Conservation (phyloP, 768 basidiomycete species). For the Naganishia vaughanmartiniae region DNA sequence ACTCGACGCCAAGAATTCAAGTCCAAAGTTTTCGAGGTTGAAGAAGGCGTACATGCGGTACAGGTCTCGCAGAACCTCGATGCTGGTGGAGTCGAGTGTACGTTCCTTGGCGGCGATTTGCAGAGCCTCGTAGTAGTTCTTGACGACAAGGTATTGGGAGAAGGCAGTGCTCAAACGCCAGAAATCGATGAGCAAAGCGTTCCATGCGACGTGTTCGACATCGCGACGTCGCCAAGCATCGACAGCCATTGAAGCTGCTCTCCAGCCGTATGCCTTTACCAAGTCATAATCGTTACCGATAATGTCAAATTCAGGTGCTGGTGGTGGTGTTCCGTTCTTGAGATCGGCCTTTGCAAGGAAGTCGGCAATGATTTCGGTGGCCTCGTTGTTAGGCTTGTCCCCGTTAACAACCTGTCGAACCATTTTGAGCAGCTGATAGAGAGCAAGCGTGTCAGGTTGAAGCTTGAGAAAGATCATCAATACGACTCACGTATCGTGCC, state of each 20-base stretch:
- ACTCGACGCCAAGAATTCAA: constrained; percentile 28
- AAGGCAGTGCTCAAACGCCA: constrained; percentile 38
- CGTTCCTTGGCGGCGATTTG: constrained; percentile 28
- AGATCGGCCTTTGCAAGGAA: constrained; percentile 23
- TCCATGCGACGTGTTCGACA: constrained; percentile 25
- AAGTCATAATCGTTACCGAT: constrained; percentile 19
- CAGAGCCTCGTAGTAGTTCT: constrained; percentile 43
- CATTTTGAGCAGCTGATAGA: constrained; percentile 22
- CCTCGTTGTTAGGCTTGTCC: constrained; percentile 26
- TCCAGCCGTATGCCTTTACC: constrained; percentile 36
- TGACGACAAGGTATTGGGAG: constrained; percentile 43
- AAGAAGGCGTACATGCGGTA: constrained; percentile 36
- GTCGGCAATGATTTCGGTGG: constrained; percentile 23
- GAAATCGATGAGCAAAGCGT: constrained; percentile 27
- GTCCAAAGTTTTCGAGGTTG: constrained; percentile 25
- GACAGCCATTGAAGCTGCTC: constrained; percentile 9
- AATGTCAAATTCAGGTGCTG: constrained; percentile 24
- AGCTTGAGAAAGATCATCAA: not conserved
- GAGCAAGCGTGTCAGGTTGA: not conserved
- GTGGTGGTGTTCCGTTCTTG: constrained; percentile 1
- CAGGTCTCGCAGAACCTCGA: constrained; percentile 32
- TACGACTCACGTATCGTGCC: constrained; percentile 21
- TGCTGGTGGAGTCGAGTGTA: constrained; percentile 35
- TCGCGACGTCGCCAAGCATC: constrained; percentile 10
- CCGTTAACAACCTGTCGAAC: constrained; percentile 23